Percentiles rank a stretch among this genome's conserved stretches.
phyloP scores from a whole-genome alignment of 2,329 filamentous ascomycete species.

The Lasiodiplodia theobromae region DNA sequence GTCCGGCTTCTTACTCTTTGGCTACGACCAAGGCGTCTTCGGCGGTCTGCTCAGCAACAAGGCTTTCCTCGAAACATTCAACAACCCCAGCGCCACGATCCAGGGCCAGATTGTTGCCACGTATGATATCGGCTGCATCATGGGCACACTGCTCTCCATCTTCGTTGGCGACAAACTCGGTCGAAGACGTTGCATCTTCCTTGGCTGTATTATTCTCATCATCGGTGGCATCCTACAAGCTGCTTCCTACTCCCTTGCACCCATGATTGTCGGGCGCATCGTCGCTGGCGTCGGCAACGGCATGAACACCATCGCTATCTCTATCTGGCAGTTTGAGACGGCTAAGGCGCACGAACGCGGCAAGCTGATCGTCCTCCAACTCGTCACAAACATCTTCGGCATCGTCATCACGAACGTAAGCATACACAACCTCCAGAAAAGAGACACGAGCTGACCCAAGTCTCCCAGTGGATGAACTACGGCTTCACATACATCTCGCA shows the following conservation, averaged over 20 bases:
- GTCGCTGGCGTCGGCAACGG: conserved; percentile 64
- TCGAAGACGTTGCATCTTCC: conserved; percentile 51
- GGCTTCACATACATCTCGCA: neutral
- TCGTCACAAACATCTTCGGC: neutral
- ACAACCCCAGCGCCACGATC: conserved; percentile 50
- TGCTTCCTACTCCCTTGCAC: conserved; percentile 49
- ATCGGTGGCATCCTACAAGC: conserved; percentile 52
- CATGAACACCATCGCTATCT: conserved; percentile 63
- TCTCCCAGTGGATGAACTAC: neutral
- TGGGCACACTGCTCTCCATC: conserved; percentile 49
- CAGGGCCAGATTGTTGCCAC: conserved; percentile 59
- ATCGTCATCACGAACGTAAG: neutral
- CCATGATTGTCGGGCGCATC: conserved; percentile 61
- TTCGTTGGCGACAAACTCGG: conserved; percentile 51
- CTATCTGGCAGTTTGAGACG: conserved; percentile 62
- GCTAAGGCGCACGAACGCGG: conserved; percentile 37
- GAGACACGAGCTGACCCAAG: too few relatives aligned
- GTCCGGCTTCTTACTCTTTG: neutral
- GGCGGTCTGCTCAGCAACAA: conserved; percentile 44
- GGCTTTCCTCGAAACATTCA: conserved; percentile 45
- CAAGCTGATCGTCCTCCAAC: neutral
- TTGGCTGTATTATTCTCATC: conserved; percentile 51
- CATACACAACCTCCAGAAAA: accelerated
- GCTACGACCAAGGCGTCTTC: conserved; percentile 39
- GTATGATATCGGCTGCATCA: conserved; percentile 57